Percentiles rank a stretch among this genome's conserved stretches.
These are phyloP conservation scores for Alternaria solani DNA, from an alignment of 2,329 filamentous ascomycete genomes.

Conservation along the genomic window DNA sequence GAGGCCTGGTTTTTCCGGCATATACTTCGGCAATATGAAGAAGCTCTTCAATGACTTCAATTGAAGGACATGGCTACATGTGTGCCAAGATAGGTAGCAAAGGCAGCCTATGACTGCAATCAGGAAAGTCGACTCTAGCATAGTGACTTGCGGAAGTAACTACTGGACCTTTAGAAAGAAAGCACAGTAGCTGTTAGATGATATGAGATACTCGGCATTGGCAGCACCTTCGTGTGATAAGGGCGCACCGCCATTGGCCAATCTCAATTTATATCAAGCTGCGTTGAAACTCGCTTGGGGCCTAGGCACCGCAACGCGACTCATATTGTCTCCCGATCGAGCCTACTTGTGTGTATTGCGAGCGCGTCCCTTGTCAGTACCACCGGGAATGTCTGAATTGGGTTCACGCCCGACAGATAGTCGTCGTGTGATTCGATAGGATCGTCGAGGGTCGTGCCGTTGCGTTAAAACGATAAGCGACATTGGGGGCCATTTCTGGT, in stretches of 20 bases:
- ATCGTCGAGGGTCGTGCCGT: background rate
- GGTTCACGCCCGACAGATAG: background rate
- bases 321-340: background rate
- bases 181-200: background rate
- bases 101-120: background rate
- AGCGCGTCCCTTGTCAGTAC: background rate
- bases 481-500: background rate
- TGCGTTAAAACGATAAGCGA: background rate
- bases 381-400: background rate
- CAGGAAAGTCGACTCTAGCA: background rate
- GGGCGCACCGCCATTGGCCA: background rate
- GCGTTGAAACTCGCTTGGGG: background rate
- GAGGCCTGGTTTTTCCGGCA: background rate
- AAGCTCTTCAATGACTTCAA: background rate
- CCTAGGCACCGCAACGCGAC: background rate
- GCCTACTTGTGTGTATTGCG: background rate
- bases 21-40: background rate
- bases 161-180: background rate
- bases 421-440: background rate
- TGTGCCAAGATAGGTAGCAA: background rate
- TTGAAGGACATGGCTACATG: background rate
- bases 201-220: background rate
- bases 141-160: background rate
- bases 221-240: background rate
- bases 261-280: background rate